phyloP scores from a whole-genome alignment of 2,329 filamentous ascomycete genomes.

The Zasmidium cellare region DNA sequence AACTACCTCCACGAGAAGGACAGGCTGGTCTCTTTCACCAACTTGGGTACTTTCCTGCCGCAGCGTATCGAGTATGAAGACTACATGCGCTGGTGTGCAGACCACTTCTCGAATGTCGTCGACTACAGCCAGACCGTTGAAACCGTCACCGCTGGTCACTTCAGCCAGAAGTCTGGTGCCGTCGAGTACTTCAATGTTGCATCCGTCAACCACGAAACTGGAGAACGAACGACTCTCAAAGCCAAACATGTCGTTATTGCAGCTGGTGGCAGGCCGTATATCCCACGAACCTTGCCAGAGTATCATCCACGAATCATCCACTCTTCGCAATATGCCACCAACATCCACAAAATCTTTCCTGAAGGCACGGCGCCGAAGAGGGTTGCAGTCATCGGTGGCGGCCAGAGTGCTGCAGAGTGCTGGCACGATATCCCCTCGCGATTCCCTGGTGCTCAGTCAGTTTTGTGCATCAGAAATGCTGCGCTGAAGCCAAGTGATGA shows the following conservation, averaged over 20 bases:
- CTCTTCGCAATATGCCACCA: slow-evolving; percentile 79
- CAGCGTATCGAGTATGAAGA: slow-evolving; percentile 89
- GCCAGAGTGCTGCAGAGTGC: slow-evolving; percentile 93
- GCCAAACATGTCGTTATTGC: slow-evolving; percentile 71
- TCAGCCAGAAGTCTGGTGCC: slow-evolving; percentile 50
- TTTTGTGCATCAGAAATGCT: slow-evolving; percentile 76
- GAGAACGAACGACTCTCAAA: slow-evolving; percentile 53
- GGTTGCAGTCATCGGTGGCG: slow-evolving; percentile 82
- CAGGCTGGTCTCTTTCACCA: slow-evolving; percentile 86
- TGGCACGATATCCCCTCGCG: slow-evolving; percentile 82
- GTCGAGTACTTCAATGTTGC: slow-evolving; percentile 68
- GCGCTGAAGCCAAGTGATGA: slow-evolving; percentile 90
- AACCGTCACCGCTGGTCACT: slow-evolving; percentile 61
- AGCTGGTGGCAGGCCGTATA: slow-evolving; percentile 66
- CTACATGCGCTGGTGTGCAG: slow-evolving; percentile 90
- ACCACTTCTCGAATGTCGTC: slow-evolving; percentile 72
- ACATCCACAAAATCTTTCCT: slow-evolving; percentile 60
- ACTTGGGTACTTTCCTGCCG: slow-evolving; percentile 84
- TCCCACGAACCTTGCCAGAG: slow-evolving; percentile 69
- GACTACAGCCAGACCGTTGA: slow-evolving; percentile 77
- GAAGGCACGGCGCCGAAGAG: slow-evolving; percentile 61
- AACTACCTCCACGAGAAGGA: slow-evolving; percentile 85
- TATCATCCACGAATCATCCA: slow-evolving; percentile 76
- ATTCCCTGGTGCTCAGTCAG: slow-evolving; percentile 79
- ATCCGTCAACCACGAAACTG: slow-evolving; percentile 62